Evolutionary conservation across 495 filamentous ascomycete genomes (phyloP), one percentile per base, ranked within the genome.

Genomic region (Copromyces sp.): DNA sequence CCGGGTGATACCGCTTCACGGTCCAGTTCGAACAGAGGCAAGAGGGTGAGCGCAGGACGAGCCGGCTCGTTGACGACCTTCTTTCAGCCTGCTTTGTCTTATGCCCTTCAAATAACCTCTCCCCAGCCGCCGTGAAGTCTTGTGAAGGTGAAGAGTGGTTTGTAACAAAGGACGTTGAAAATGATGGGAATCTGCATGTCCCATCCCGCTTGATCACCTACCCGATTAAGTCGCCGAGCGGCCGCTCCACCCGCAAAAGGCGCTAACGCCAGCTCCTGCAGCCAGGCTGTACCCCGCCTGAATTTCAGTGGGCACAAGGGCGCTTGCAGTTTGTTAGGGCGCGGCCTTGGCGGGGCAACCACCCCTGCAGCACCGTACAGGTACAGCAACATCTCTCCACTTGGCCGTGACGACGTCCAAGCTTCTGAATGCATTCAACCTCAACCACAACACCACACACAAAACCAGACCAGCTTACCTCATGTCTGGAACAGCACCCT

Each of bases 401-500:
- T 32, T 5, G 24, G 53, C 53, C 32, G 29, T 32, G 0, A 65
- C 53, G 29, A 65, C 53, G 53, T 65, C 53, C 35, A 29, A 65
- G 53, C 53, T 35, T 35, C 53, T 32, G n/a, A n/a, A n/a, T n/a
- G n/a, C n/a, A n/a, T n/a, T n/a, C n/a, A n/a, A n/a, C n/a, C n/a
- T n/a, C n/a, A n/a, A n/a, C n/a, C n/a, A n/a, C n/a, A n/a, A n/a
- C 4, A 44, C 42, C 47, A 9, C 45, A 53, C 24, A 17, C 53
- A 61, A 8, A 35, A 8, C 29, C 29, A 65, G 12, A 32, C 7
- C 53, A 41, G 7, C 69, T 70, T 68, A 59, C 69, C 41, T 68
- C 35, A 93, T 94, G 91, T 90, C 91, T 65, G 53, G 53, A 37
- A 35, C 53, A 68, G 88, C 90, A 20, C 83, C 89, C 32, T 88